Percentiles rank a stretch among this genome's conserved stretches.
phyloP scores from a whole-genome alignment of 2,329 filamentous ascomycete species.

The Aureobasidium melanogenum region DNA sequence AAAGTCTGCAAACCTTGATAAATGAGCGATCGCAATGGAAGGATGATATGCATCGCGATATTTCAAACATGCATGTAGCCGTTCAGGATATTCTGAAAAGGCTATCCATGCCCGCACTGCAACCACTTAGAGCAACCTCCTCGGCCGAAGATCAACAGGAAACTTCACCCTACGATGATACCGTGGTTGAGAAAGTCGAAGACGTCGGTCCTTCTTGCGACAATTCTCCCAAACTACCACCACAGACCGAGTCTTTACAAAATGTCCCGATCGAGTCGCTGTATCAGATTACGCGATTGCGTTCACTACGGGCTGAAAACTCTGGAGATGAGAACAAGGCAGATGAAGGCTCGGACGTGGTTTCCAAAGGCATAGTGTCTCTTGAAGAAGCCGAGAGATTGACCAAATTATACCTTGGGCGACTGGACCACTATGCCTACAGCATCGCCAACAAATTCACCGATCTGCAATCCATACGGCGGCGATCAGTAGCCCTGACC shows the following conservation, averaged over 20 bases:
- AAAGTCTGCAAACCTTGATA: slow-evolving; percentile 38
- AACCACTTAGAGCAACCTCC: slow-evolving; percentile 27
- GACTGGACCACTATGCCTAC: slow-evolving; percentile 41
- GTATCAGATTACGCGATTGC: slow-evolving; percentile 9
- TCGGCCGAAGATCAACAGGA: slow-evolving; percentile 11
- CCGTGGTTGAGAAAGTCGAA: slow-evolving; percentile 16
- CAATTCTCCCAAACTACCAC: slow-evolving; percentile 23
- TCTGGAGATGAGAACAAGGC: slow-evolving; percentile 20
- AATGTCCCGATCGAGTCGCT: slow-evolving; percentile 9
- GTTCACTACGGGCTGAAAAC: slow-evolving; percentile 8
- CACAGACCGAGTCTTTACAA: slow-evolving; percentile 16
- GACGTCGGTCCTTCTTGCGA: slow-evolving; percentile 25
- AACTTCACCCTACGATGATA: slow-evolving; percentile 7
- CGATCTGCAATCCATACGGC: slow-evolving; percentile 39
- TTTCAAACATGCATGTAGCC: slow-evolving; percentile 25
- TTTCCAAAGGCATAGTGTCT: slow-evolving; percentile 40
- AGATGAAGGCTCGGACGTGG: slow-evolving; percentile 42
- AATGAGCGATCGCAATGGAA: slow-evolving; percentile 32
- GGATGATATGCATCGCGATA: slow-evolving; percentile 19
- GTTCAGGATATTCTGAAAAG: slow-evolving; percentile 34
- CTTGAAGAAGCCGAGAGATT: slow-evolving; percentile 35
- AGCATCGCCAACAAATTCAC: slow-evolving; percentile 39
- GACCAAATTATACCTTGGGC: slow-evolving; percentile 33
- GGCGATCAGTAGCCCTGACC: slow-evolving; percentile 46
- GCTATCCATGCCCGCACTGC: slow-evolving; percentile 29